A percentile compares a stretch with the other conserved stretches of the same genome.
These are phyloP conservation scores for Sporisorium sorghi DNA, from an alignment of 1,284 basidiomycete species.

Conservation along the genomic window DNA sequence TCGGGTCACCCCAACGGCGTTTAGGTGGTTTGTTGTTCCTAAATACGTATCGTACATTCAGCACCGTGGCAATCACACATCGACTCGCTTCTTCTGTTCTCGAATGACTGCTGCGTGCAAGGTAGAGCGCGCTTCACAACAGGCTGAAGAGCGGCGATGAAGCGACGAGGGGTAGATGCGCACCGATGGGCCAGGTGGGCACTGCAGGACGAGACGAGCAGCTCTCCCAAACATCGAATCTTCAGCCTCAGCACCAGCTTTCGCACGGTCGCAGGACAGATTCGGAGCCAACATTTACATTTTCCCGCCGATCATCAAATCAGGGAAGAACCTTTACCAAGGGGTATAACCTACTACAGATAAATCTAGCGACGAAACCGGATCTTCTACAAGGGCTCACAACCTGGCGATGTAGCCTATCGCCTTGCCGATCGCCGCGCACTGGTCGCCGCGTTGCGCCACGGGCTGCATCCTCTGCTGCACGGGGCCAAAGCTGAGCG, in stretches of 20 bases:
- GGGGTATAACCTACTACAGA: background rate
- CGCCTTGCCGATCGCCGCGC: constrained; percentile 36
- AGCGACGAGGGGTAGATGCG: too few species aligned
- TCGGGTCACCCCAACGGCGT: constrained; percentile 60
- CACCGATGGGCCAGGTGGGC: too few species aligned
- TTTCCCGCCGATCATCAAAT: background rate
- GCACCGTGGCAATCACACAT: constrained; percentile 14
- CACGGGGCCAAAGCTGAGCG: constrained; percentile 41
- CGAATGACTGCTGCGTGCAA: too few species aligned
- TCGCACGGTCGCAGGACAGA: background rate
- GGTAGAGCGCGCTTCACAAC: too few species aligned
- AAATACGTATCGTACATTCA: background rate
- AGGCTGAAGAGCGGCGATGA: too few species aligned
- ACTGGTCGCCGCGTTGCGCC: constrained; percentile 42
- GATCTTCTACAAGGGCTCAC: constrained; percentile 3
- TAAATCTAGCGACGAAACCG: too few species aligned
- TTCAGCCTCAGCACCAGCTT: too few species aligned
- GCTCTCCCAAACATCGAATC: too few species aligned
- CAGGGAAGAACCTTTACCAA: background rate
- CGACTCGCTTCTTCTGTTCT: background rate
- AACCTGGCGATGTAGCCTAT: constrained; percentile 41
- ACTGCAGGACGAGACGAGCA: too few species aligned
- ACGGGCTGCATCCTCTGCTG: constrained; percentile 39
- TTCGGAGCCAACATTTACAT: background rate
- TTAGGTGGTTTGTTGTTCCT: background rate